Percentiles rank a stretch among this genome's conserved stretches.
These are phyloP conservation scores for Cytidiella melzeri DNA, from an alignment of 768 basidiomycete genomes.

Conservation along the genomic window DNA sequence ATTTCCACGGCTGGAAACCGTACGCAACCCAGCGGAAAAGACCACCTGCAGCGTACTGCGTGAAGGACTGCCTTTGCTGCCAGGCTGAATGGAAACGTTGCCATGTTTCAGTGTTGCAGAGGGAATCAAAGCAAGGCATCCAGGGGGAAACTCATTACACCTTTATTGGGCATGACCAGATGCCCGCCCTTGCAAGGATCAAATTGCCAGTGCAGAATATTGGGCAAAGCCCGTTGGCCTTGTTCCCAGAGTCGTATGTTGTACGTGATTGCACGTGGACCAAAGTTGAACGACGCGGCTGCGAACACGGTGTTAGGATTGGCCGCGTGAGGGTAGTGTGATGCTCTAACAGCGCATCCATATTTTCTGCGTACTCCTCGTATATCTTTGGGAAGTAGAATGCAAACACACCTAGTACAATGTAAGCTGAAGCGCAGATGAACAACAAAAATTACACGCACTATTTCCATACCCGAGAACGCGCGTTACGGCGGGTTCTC, in stretches of 20 bases:
- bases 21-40: background rate
- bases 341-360: background rate
- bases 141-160: background rate
- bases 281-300: conserved; percentile 13
- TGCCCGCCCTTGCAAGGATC: background rate
- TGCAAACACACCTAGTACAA: conserved; percentile 3
- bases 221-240: background rate
- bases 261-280: background rate
- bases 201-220: background rate
- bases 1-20: no score
- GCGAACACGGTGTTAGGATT: conserved; percentile 7
- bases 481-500: background rate
- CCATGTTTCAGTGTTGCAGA: background rate
- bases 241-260: conserved; percentile 1
- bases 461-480: conserved; percentile 5
- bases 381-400: conserved; percentile 8
- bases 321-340: background rate
- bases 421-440: background rate
- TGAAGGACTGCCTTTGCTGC: background rate
- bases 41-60: background rate
- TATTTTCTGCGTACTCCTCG: background rate
- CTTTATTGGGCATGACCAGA: background rate
- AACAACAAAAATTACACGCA: background rate
- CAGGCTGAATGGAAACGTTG: background rate
- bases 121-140: background rate